Evolutionary conservation across 176 grass and related monocot genomes (phyloP).

Genomic region (Sorghum bicolor): Sorghum_bicolor_NCBIv3 NC_012870.2:80026501-80027000

Average conservation of each 20-base stretch:
- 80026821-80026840: background rate
- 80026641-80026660: constrained; percentile 70
- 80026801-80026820: background rate
- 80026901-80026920: constrained; percentile 14
- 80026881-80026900: constrained; percentile 90
- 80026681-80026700: background rate
- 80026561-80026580: constrained; percentile 79
- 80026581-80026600: constrained; percentile 82
- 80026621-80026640: constrained; percentile 96
- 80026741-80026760: constrained; percentile 1
- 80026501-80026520: background rate
- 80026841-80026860: constrained; percentile 49
- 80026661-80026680: constrained; percentile 24
- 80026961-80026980: background rate
- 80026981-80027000: constrained; percentile 45
- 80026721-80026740: background rate
- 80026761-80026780: background rate
- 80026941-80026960: background rate
- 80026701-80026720: background rate
- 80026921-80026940: background rate
- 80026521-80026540: constrained; percentile 24
- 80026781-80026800: background rate
- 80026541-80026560: constrained; percentile 94
- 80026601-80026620: constrained; percentile 88
- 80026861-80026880: constrained; percentile 98